These are phyloP conservation scores for Mrakia hoshinonis DNA, from an alignment of 768 basidiomycete genomes.

Conservation along the genomic window DNA sequence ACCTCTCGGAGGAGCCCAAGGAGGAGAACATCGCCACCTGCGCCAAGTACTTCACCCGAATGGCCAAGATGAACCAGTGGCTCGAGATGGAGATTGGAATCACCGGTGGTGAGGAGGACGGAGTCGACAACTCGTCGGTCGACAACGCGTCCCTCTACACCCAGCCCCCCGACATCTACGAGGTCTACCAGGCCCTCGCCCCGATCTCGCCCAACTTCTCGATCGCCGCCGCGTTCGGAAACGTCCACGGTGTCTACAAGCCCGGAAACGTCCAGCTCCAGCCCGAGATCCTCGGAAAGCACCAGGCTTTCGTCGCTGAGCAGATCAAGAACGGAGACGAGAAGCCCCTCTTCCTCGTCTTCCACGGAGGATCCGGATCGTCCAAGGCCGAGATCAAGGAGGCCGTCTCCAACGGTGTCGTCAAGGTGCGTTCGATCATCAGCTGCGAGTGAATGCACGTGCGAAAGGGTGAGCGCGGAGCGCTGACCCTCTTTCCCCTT, in stretches of 20 bases:
- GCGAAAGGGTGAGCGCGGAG: too few relatives aligned
- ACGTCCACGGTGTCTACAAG: slow-evolving; percentile 42
- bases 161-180: slow-evolving; percentile 90
- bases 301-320: slow-evolving; percentile 66
- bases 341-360: slow-evolving; percentile 95
- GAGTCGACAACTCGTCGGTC: slow-evolving; percentile 92
- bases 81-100: slow-evolving; percentile 99
- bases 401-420: slow-evolving; percentile 82
- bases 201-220: slow-evolving; percentile 85
- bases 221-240: slow-evolving; percentile 92
- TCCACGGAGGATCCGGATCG: slow-evolving; percentile 99
- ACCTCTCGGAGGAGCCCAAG: slow-evolving; percentile 71
- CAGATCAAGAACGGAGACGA: slow-evolving; percentile 52
- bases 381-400: slow-evolving; percentile 89
- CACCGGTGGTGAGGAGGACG: slow-evolving; percentile 91
- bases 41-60: slow-evolving; percentile 87
- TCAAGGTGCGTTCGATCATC: slow-evolving; percentile 50
- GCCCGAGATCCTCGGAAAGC: slow-evolving; percentile 82
- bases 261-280: slow-evolving; percentile 92
- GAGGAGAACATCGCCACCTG: slow-evolving; percentile 92
- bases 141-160: slow-evolving; percentile 94
- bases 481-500: not conserved
- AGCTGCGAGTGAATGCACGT: too few relatives aligned
- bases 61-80: slow-evolving; percentile 86
- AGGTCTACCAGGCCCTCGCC: slow-evolving; percentile 76